Evolutionary conservation across 805 yeast species (phyloP).

Genomic region (Candida argentea): DNA sequence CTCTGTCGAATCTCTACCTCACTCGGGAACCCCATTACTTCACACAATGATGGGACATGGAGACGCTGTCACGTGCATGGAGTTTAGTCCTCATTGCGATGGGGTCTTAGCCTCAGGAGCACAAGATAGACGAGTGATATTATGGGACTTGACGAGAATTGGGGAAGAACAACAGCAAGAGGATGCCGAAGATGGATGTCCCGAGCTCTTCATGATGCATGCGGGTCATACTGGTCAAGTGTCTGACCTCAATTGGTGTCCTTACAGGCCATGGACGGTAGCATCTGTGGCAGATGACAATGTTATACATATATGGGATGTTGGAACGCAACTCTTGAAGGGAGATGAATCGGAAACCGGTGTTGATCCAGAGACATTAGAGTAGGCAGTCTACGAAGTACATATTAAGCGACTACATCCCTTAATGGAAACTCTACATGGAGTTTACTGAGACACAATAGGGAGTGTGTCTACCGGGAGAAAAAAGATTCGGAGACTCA

Average conservation of each 20-base stretch:
- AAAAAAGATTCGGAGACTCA: not conserved
- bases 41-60: conserved; percentile 79
- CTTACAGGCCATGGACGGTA: conserved; percentile 64
- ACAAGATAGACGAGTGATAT: conserved; percentile 62
- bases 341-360: conserved; percentile 6
- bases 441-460: too few species aligned
- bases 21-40: conserved; percentile 23
- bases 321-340: conserved; percentile 21
- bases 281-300: conserved; percentile 57
- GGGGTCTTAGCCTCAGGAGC: conserved; percentile 73
- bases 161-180: conserved; percentile 83
- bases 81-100: conserved; percentile 70
- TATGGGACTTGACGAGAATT: conserved; percentile 73
- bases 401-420: too few species aligned
- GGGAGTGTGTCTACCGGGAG: conserved; percentile 1
- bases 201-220: conserved; percentile 84
- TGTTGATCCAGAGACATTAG: conserved; percentile 15
- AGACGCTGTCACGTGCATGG: conserved; percentile 58
- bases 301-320: conserved; percentile 51
- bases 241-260: conserved; percentile 63
- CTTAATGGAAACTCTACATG: too few species aligned
- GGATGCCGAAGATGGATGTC: conserved; percentile 85
- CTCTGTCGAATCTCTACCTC: too few species aligned
- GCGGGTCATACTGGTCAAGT: conserved; percentile 82
- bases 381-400: too few species aligned